phyloP scores from a whole-genome alignment of 495 filamentous ascomycete genomes.

The Hyaloscypha bicolor region DNA sequence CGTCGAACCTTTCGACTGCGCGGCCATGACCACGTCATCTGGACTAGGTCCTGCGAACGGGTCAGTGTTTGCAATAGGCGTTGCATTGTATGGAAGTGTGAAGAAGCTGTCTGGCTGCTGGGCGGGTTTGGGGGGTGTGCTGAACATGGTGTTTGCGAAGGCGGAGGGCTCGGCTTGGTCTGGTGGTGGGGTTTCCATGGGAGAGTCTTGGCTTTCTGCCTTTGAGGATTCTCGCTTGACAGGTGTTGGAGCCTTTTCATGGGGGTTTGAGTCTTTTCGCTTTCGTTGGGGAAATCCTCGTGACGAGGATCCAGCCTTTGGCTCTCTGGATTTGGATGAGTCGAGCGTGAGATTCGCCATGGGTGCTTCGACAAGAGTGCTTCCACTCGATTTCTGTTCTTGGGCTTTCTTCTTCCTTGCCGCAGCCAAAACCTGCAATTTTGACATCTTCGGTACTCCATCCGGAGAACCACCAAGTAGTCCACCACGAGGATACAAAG shows the following conservation, averaged over 20 bases:
- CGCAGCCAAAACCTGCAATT: conserved; percentile 87
- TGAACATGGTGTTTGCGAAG: conserved; percentile 70
- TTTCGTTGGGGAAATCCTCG: conserved; percentile 30
- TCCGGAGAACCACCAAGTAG: conserved; percentile 76
- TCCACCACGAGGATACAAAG: conserved; percentile 59
- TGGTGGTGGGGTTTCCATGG: conserved; percentile 16
- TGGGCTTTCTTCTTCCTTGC: conserved; percentile 83
- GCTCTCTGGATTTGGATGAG: not conserved
- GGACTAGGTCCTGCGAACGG: conserved; percentile 91
- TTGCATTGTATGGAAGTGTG: conserved; percentile 53
- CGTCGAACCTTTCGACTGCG: conserved; percentile 86
- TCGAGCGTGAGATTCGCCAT: conserved; percentile 23
- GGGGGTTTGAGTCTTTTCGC: conserved; percentile 32
- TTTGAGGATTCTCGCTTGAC: conserved; percentile 2
- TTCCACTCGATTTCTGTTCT: conserved; percentile 51
- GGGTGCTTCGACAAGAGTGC: conserved; percentile 38
- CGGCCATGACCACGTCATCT: conserved; percentile 85
- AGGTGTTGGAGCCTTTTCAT: conserved; percentile 25
- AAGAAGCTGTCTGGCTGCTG: conserved; percentile 28
- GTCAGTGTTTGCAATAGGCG: conserved; percentile 40
- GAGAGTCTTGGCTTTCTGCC: conserved; percentile 1
- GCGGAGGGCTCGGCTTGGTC: conserved; percentile 53
- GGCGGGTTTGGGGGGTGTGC: conserved; percentile 25
- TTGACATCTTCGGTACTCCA: conserved; percentile 74
- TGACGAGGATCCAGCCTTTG: not conserved